These are phyloP conservation scores for Alnus glutinosa DNA, from an alignment of 306 rosid species.

Conservation along the genomic window DNA sequence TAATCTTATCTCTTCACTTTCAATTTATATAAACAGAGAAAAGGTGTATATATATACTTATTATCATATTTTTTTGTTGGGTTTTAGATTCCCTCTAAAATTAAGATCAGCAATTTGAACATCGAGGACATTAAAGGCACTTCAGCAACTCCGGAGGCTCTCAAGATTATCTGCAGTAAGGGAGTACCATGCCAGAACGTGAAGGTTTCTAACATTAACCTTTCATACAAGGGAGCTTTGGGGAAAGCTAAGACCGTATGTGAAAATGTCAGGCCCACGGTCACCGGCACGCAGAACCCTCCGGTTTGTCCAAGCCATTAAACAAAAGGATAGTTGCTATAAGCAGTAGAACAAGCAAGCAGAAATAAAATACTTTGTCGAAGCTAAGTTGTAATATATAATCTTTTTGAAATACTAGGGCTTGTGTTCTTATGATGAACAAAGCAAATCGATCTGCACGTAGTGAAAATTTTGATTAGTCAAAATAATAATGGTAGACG, in stretches of 20 bases:
- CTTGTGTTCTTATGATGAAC: too few species aligned
- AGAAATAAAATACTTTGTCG: too few species aligned
- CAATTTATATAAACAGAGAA: background rate
- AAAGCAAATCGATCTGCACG: too few species aligned
- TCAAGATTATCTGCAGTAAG: conserved; percentile 38
- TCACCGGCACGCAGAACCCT: conserved; percentile 32
- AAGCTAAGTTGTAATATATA: too few species aligned
- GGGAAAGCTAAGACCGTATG: conserved; percentile 29
- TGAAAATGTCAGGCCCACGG: conserved; percentile 34
- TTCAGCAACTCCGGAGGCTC: conserved; percentile 23
- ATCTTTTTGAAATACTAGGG: too few species aligned
- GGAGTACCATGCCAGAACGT: conserved; percentile 42
- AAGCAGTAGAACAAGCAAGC: too few species aligned
- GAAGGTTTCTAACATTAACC: conserved; percentile 20
- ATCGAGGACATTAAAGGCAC: conserved; percentile 45
- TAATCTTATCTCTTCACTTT: background rate
- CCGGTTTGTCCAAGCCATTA: conserved; percentile 8
- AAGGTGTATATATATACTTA: too few species aligned
- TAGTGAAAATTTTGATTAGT: too few species aligned
- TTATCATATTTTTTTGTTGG: background rate
- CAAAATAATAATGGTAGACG: too few species aligned
- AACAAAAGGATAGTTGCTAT: too few species aligned
- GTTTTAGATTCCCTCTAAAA: conserved; percentile 33
- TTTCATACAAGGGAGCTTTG: conserved; percentile 19
- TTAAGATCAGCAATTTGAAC: conserved; percentile 45